Evolutionary conservation across 140 eudicot genomes (phyloP), one percentile per base, ranked within the genome.

Genomic region (Eryngium alpinum): DNA sequence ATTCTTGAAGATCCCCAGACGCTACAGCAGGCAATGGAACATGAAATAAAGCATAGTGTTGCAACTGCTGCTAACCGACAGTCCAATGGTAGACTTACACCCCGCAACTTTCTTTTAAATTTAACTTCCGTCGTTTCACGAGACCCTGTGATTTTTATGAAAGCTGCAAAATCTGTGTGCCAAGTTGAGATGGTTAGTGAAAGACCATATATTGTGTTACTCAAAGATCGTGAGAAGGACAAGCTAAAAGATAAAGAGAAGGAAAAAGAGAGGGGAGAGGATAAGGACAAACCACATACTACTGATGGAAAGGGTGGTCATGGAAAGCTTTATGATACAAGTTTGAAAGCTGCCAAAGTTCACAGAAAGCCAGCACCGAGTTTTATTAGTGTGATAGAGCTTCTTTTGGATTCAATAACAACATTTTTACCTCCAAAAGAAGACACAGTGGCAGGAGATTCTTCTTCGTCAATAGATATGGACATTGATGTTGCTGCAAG

Each of bases 1-100:
- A 88, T 95, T 60, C 97, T 95, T 53, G 99, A 95, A 87, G 99
- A 96, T 87, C 93, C 99, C 27, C 99, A 93, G 79, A 96, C 99
- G 38, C 96, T 96, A 43, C 99, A 96, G 87, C 98, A 88, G 80
- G 99, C 99, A 65, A 96, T 96, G 99, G 99, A 96, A 85, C 83
- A 89, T 85, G 99, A 96, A 86, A 93, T 96, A 74, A 87, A 90
- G 57, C 99, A 91, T 73, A 95, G 89, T 83, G 79, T 95, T 67
- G 89, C 86, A 24, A 84, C 94, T 78, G 93, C 90, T 73, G 84
- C 91, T 78, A 93, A 84, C 82, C 85, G 99, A 77, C 99, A 93
- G 80, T 87, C 96, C 38, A 93, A 84, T 43, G 99, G 99, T 80
- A 90, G 99, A 87, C 90, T 96, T 63, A 85, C 96, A 25, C 91